phyloP scores from a whole-genome alignment of 164 flowering plant genomes.

The Stephania japonica region DNA sequence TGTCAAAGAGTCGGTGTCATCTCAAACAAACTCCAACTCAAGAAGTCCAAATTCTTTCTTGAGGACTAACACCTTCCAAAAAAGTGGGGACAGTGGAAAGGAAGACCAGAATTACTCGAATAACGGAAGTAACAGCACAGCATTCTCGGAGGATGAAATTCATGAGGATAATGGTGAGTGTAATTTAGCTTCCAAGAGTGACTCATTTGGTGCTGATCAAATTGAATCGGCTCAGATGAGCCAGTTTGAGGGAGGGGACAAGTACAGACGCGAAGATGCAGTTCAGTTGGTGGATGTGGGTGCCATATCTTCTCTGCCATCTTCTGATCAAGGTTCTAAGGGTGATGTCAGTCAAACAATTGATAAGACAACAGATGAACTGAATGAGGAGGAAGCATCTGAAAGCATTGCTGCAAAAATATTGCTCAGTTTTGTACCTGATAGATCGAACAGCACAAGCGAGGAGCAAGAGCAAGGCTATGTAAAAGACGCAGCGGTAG shows the following conservation, averaged over 20 bases:
- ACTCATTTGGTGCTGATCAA: constrained; percentile 7
- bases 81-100: constrained; percentile 4
- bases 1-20: constrained; percentile 1
- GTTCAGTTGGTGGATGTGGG: background rate
- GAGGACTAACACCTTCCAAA: constrained; percentile 5
- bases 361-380: constrained; percentile 5
- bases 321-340: background rate
- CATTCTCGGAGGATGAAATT: background rate
- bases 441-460: constrained; percentile 2
- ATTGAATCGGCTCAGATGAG: constrained; percentile 1
- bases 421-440: constrained; percentile 20
- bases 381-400: constrained; percentile 11
- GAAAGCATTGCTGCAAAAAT: constrained; percentile 26
- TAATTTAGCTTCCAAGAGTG: background rate
- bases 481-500: background rate
- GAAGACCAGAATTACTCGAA: constrained; percentile 11
- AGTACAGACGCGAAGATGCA: background rate
- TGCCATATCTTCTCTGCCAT: background rate
- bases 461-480: background rate
- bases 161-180: constrained; percentile 1
- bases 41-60: constrained; percentile 2
- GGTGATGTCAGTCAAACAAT: background rate
- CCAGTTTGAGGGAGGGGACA: background rate
- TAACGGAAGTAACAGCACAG: constrained; percentile 9
- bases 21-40: background rate